These are phyloP conservation scores for Monosporascus sp. DNA, from an alignment of 2,329 filamentous ascomycete species.

Conservation along the genomic window DNA sequence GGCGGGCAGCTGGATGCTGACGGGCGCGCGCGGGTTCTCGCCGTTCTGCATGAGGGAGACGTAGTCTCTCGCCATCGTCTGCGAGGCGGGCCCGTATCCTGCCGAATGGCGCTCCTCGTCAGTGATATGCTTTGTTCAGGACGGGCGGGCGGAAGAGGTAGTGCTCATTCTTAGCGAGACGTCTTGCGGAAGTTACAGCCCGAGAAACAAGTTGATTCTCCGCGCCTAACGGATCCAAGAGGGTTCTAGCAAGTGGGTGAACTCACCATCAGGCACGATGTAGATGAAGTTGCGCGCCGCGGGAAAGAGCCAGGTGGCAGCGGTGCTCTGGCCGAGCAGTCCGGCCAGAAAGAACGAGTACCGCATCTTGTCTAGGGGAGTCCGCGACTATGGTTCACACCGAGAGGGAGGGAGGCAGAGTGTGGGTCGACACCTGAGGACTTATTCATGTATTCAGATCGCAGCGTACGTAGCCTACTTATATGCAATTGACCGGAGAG, in stretches of 20 bases:
- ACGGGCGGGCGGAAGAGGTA: too few relatives aligned
- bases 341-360: not conserved
- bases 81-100: conserved; percentile 22
- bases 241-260: not conserved
- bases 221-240: too few relatives aligned
- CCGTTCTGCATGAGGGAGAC: conserved; percentile 16
- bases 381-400: too few relatives aligned
- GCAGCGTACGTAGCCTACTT: not conserved
- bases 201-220: too few relatives aligned
- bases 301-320: not conserved
- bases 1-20: conserved; percentile 14
- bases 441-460: not conserved
- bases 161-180: too few relatives aligned
- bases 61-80: conserved; percentile 25
- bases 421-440: too few relatives aligned
- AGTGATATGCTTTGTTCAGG: too few relatives aligned
- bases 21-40: conserved; percentile 9
- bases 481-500: not conserved
- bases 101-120: too few relatives aligned
- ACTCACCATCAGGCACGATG: conserved; percentile 24
- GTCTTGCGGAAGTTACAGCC: too few relatives aligned
- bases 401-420: too few relatives aligned
- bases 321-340: not conserved
- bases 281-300: conserved; percentile 25
- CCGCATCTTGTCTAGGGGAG: not conserved